A percentile compares a stretch with the other conserved stretches of the same genome.
These are phyloP conservation scores for Peronospora destructor DNA, from an alignment of 352 stramenopile genomes.

Conservation along the genomic window DNA sequence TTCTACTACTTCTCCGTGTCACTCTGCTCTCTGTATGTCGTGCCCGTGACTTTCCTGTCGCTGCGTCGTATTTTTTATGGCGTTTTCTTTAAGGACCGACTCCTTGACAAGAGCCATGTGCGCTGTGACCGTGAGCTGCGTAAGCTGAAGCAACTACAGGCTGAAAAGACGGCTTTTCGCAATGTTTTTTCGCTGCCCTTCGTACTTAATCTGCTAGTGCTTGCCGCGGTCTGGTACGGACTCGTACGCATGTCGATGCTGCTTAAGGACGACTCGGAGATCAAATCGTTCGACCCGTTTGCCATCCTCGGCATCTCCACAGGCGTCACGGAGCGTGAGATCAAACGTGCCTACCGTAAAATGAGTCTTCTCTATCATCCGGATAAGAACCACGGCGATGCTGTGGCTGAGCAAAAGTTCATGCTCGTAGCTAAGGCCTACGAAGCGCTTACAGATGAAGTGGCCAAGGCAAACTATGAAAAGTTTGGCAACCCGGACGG, in stretches of 20 bases:
- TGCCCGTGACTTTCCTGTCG: constrained; percentile 92
- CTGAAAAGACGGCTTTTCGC: constrained; percentile 77
- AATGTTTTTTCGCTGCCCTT: constrained; percentile 81
- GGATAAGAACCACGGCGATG: constrained; percentile 96
- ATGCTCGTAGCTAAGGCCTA: constrained; percentile 95
- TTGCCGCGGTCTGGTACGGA: constrained; percentile 69
- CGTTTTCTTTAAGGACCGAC: constrained; percentile 80
- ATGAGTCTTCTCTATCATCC: constrained; percentile 90
- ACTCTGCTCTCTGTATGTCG: constrained; percentile 92
- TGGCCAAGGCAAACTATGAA: constrained; percentile 96
- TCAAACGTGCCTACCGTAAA: constrained; percentile 93
- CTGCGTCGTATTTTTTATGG: constrained; percentile 82
- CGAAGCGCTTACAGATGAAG: constrained; percentile 93
- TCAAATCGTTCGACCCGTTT: constrained; percentile 98
- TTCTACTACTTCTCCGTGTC: constrained; percentile 99
- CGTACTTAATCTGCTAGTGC: constrained; percentile 64
- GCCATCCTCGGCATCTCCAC: constrained; percentile 92
- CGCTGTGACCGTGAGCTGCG: constrained; percentile 76
- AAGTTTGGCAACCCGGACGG: constrained; percentile 98
- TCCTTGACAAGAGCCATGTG: constrained; percentile 81
- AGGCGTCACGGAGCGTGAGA: constrained; percentile 87
- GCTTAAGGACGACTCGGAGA: constrained; percentile 93
- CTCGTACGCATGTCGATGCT: constrained; percentile 87
- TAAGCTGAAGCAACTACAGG: constrained; percentile 83
- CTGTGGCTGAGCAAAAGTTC: constrained; percentile 96